phyloP scores from a whole-genome alignment of 148 eudicot genomes.

The Rhododendron griersonianum region DNA sequence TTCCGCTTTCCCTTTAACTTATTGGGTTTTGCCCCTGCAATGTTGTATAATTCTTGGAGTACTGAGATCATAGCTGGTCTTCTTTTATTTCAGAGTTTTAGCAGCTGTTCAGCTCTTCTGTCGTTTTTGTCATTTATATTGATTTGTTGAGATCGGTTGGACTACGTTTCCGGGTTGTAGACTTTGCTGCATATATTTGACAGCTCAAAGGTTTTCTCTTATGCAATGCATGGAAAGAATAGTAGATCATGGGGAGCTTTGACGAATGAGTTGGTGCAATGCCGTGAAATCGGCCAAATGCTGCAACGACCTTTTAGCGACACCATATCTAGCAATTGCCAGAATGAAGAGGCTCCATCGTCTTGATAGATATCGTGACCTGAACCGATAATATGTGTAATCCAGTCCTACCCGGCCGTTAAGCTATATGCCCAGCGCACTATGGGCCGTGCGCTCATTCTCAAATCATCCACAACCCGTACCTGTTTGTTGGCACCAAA shows the following conservation, averaged over 20 bases:
- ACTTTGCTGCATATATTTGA: background rate
- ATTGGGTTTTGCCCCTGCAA: background rate
- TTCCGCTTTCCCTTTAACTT: background rate
- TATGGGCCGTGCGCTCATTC: too few relatives aligned
- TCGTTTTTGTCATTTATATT: background rate
- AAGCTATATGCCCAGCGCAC: too few relatives aligned
- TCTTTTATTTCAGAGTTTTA: background rate
- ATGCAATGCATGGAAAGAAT: background rate
- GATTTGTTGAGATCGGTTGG: slow-evolving; percentile 6
- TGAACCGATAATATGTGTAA: too few relatives aligned
- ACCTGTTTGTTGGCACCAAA: too few relatives aligned
- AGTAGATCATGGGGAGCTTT: background rate
- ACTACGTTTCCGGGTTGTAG: background rate
- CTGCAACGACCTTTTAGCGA: background rate
- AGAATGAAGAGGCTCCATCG: background rate
- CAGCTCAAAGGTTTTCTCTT: background rate
- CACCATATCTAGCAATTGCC: background rate
- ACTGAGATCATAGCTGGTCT: background rate
- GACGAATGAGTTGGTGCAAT: background rate
- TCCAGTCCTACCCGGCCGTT: too few relatives aligned
- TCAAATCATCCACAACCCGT: too few relatives aligned
- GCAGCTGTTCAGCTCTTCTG: background rate
- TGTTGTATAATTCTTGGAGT: slow-evolving; percentile 2
- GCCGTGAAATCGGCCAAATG: background rate
- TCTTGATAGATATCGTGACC: too few relatives aligned